These are phyloP conservation scores for Suhomyces pyralidae DNA, from an alignment of 805 yeast species.

Conservation along the genomic window DNA sequence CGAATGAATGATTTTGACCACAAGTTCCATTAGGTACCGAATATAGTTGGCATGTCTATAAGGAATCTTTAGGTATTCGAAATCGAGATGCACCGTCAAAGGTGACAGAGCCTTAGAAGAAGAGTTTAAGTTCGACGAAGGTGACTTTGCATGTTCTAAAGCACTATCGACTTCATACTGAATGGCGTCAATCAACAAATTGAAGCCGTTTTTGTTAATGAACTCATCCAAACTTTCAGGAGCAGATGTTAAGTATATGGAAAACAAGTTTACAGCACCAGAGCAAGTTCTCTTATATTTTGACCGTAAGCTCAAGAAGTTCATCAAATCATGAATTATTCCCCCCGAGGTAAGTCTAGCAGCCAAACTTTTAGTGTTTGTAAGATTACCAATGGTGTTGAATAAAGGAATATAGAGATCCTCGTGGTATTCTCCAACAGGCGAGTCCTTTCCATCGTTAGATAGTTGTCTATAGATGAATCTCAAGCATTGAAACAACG, in stretches of 20 bases:
- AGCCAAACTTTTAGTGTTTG: conserved; percentile 53
- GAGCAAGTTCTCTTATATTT: conserved; percentile 56
- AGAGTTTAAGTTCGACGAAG: not conserved
- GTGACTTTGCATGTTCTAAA: conserved; percentile 46
- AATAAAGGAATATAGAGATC: conserved; percentile 55
- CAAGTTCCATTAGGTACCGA: conserved; percentile 56
- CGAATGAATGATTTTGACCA: conserved; percentile 59
- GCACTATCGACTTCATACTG: conserved; percentile 65
- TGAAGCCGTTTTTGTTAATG: conserved; percentile 64
- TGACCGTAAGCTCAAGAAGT: conserved; percentile 53
- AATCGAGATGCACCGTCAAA: not conserved
- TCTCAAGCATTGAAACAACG: conserved; percentile 68
- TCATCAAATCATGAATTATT: conserved; percentile 59
- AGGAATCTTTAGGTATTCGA: conserved; percentile 42
- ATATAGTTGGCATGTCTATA: conserved; percentile 55
- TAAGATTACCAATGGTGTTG: conserved; percentile 58
- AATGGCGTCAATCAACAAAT: conserved; percentile 55
- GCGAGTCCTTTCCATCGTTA: conserved; percentile 32
- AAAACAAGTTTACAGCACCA: conserved; percentile 52
- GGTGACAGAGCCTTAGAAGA: not conserved
- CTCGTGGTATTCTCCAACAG: conserved; percentile 12
- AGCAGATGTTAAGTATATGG: conserved; percentile 41
- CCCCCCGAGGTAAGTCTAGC: conserved; percentile 72
- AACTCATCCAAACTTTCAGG: conserved; percentile 59
- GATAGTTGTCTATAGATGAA: conserved; percentile 52